Percentiles rank a stretch among this genome's conserved stretches.
Conservation (phyloP, 2,329 filamentous ascomycete genomes). For the Gnomoniopsis smithogilvyi region DNA sequence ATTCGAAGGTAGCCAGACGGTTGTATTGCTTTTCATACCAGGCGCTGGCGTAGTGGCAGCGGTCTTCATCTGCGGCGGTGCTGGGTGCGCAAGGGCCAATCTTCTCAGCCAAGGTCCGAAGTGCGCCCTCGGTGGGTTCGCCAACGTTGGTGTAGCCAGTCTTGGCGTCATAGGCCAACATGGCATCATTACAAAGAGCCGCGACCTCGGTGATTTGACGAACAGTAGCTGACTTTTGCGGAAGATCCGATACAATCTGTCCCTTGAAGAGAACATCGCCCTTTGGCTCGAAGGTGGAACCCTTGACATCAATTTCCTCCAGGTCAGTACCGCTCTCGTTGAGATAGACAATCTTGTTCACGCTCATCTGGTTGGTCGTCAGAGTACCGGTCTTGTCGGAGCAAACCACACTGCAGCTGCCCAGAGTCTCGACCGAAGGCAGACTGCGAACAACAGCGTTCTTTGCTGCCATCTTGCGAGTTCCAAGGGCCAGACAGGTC, state of each 20-base stretch:
- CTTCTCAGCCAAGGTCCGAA: constrained; percentile 90
- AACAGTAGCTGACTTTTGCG: constrained; percentile 71
- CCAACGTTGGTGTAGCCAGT: constrained; percentile 79
- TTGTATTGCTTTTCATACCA: constrained; percentile 76
- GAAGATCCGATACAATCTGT: constrained; percentile 64
- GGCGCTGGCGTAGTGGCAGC: constrained; percentile 77
- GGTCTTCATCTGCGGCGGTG: constrained; percentile 53
- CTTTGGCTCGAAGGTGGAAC: constrained; percentile 85
- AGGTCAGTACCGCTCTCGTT: constrained; percentile 69
- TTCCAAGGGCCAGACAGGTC: constrained; percentile 94
- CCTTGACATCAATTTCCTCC: constrained; percentile 85
- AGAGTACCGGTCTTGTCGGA: constrained; percentile 98
- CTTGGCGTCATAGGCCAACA: constrained; percentile 76
- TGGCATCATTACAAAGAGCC: constrained; percentile 84
- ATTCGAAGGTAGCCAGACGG: constrained; percentile 86
- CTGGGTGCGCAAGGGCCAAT: constrained; percentile 74
- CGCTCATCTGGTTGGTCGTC: constrained; percentile 99
- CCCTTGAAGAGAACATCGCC: constrained; percentile 70
- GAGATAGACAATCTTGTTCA: constrained; percentile 86
- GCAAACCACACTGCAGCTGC: constrained; percentile 99
- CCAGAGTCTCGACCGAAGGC: constrained; percentile 94
- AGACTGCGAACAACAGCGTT: constrained; percentile 95
- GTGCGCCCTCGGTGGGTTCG: constrained; percentile 91
- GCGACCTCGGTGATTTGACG: constrained; percentile 71
- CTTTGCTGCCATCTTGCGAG: constrained; percentile 97